phyloP scores from a whole-genome alignment of 2,329 filamentous ascomycete species.

The Cordyceps cicadae region DNA sequence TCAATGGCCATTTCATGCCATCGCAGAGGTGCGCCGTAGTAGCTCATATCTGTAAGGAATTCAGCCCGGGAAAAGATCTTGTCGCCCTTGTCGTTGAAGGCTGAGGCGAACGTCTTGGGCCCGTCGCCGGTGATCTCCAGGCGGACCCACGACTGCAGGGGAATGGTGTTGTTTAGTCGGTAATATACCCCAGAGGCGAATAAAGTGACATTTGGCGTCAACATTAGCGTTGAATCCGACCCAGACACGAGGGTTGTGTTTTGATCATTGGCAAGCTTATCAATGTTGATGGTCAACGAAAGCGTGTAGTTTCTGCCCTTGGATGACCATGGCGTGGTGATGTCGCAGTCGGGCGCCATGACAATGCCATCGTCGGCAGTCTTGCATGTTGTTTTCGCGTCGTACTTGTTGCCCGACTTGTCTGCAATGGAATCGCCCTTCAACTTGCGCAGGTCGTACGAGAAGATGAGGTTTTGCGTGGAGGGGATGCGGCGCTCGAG shows the following conservation, averaged over 20 bases:
- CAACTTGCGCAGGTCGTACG: slow-evolving; percentile 17
- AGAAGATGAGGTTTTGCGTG: slow-evolving; percentile 14
- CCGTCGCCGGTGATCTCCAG: slow-evolving; percentile 4
- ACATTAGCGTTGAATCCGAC: slow-evolving; percentile 33
- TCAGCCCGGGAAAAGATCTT: slow-evolving; percentile 4
- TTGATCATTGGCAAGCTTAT: slow-evolving; percentile 21
- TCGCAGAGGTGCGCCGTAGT: slow-evolving; percentile 4
- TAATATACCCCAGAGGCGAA: slow-evolving; percentile 28
- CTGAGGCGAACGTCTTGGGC: slow-evolving; percentile 3
- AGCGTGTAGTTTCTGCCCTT: slow-evolving; percentile 52
- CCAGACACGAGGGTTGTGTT: slow-evolving; percentile 35
- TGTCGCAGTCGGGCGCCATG: slow-evolving; percentile 29
- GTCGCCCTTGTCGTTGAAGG: not conserved
- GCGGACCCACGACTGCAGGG: slow-evolving; percentile 3
- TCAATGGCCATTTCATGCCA: slow-evolving; percentile 12
- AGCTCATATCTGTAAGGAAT: slow-evolving; percentile 7
- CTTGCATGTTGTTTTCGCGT: slow-evolving; percentile 30
- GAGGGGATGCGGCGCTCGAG: slow-evolving; percentile 16
- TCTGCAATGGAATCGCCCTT: slow-evolving; percentile 12
- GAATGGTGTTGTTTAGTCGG: slow-evolving; percentile 21
- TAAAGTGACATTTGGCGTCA: slow-evolving; percentile 29
- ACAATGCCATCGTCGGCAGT: slow-evolving; percentile 20
- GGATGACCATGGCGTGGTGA: slow-evolving; percentile 39
- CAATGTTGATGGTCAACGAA: slow-evolving; percentile 31
- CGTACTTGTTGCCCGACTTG: slow-evolving; percentile 16